These are phyloP conservation scores for Dactylellina cionopaga DNA, from an alignment of 2,329 filamentous ascomycete species.

Conservation along the genomic window DNA sequence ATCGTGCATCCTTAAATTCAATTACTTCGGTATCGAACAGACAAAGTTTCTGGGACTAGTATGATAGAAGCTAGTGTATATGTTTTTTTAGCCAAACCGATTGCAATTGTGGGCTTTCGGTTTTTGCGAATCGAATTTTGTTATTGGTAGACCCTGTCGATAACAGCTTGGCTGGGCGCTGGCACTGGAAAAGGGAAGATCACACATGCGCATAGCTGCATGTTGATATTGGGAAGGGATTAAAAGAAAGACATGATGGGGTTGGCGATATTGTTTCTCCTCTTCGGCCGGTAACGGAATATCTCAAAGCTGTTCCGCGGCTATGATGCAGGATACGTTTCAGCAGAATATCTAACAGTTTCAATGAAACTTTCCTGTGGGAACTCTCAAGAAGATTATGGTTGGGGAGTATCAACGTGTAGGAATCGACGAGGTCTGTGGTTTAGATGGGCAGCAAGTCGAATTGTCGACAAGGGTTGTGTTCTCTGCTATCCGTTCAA, in stretches of 20 bases:
- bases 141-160: slow-evolving; percentile 17
- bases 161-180: slow-evolving; percentile 10
- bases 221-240: slow-evolving; percentile 16
- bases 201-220: slow-evolving; percentile 29
- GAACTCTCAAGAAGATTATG: too few species aligned
- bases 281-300: slow-evolving; percentile 46
- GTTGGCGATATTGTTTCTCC: neutral
- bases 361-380: slow-evolving; percentile 13
- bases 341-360: slow-evolving; percentile 27
- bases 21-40: neutral
- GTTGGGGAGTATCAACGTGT: too few species aligned
- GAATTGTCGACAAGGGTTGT: slow-evolving; percentile 36
- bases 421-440: slow-evolving; percentile 37
- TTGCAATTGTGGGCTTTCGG: too few species aligned
- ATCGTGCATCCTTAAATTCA: slow-evolving; percentile 29
- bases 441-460: slow-evolving; percentile 45
- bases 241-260: slow-evolving; percentile 2
- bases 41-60: too few species aligned
- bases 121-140: slow-evolving; percentile 9
- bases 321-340: slow-evolving; percentile 52
- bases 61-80: too few species aligned
- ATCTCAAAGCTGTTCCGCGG: slow-evolving; percentile 42
- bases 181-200: slow-evolving; percentile 25
- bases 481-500: slow-evolving; percentile 19
- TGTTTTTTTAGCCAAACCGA: too few species aligned